Conservation (phyloP, 2,329 filamentous ascomycete genomes). For the Pseudogymnoascus sp. region DNA sequence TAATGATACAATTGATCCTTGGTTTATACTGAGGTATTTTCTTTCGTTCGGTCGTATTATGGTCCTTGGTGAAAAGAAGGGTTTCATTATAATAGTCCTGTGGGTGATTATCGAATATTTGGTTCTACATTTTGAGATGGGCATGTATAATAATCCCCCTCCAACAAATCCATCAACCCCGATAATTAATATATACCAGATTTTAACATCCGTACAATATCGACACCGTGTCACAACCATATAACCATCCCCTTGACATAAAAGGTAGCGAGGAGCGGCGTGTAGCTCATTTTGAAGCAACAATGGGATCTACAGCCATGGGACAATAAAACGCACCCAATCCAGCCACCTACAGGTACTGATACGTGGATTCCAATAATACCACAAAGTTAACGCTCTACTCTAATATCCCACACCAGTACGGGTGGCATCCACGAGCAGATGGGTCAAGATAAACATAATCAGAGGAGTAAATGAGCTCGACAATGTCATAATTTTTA, state of each 20-base stretch:
- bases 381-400: no score
- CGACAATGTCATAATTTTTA: not conserved
- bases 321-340: not conserved
- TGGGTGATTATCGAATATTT: not conserved
- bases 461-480: not conserved
- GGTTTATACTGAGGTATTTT: not conserved
- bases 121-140: no score
- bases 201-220: not conserved
- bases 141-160: no score
- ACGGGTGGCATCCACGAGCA: not conserved
- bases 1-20: not conserved
- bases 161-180: no score
- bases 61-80: not conserved
- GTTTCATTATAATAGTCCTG: not conserved
- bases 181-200: not conserved
- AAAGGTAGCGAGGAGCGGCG: not conserved
- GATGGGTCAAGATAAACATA: not conserved
- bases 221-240: not conserved
- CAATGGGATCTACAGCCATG: not conserved
- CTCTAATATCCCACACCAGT: not conserved
- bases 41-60: not conserved
- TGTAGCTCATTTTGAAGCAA: not conserved
- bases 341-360: not conserved
- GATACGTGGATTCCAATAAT: not conserved
- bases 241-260: not conserved